These are phyloP conservation scores for Fraxinus cuspidata DNA, from an alignment of 257 asterid genomes.

Conservation along the genomic window DNA sequence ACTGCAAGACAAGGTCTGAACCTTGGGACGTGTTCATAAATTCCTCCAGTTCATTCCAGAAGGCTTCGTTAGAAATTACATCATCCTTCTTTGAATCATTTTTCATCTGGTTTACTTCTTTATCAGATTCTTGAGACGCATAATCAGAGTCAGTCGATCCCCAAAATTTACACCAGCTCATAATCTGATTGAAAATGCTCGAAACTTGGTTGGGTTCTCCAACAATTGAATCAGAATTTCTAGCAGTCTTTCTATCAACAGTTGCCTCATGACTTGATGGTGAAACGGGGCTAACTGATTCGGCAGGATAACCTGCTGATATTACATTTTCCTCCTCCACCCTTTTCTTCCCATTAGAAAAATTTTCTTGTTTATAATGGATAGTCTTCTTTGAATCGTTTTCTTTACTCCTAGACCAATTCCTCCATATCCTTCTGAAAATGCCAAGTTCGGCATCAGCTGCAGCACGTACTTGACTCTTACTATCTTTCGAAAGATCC, in stretches of 20 bases:
- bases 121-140: constrained; percentile 30
- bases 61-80: constrained; percentile 50
- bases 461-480: constrained; percentile 20
- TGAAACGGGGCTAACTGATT: constrained; percentile 33
- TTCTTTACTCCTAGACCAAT: constrained; percentile 51
- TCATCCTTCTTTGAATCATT: constrained; percentile 30
- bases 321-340: constrained; percentile 27
- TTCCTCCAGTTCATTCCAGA: constrained; percentile 67
- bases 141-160: constrained; percentile 31
- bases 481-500: constrained; percentile 34
- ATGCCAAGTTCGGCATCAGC: constrained; percentile 44
- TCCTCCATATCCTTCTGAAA: constrained; percentile 50
- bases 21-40: constrained; percentile 55
- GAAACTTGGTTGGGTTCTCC: constrained; percentile 32
- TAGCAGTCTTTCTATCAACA: constrained; percentile 23
- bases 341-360: constrained; percentile 29
- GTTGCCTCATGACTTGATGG: constrained; percentile 41
- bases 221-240: constrained; percentile 24
- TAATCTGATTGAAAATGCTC: constrained; percentile 30
- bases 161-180: constrained; percentile 48
- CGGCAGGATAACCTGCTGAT: constrained; percentile 27
- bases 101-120: constrained; percentile 26
- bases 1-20: constrained; percentile 45
- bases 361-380: constrained; percentile 2
- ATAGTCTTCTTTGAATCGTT: constrained; percentile 18